These are phyloP conservation scores for Nitzschia sp. DNA, from an alignment of 108 stramenopile genomes.

Conservation along the genomic window DNA sequence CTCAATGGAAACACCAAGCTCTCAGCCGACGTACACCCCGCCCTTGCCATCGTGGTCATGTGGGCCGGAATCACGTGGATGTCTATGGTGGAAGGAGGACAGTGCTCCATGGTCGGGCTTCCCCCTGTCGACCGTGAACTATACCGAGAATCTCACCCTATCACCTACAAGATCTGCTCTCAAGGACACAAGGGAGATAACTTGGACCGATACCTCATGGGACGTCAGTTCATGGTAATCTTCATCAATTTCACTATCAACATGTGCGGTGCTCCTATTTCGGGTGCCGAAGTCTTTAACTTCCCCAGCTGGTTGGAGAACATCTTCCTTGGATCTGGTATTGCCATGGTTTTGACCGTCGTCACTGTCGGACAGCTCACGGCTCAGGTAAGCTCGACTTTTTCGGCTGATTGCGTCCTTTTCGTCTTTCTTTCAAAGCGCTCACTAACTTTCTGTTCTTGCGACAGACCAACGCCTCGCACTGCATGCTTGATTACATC, in stretches of 20 bases:
- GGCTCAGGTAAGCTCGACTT: too few relatives aligned
- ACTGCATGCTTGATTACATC: slow-evolving; percentile 86
- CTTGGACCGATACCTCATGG: slow-evolving; percentile 83
- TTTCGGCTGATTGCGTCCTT: too few relatives aligned
- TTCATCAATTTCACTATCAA: slow-evolving; percentile 65
- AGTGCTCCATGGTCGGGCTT: slow-evolving; percentile 76
- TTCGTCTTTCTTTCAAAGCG: too few relatives aligned
- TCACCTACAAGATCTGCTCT: slow-evolving; percentile 57
- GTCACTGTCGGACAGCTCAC: slow-evolving; percentile 78
- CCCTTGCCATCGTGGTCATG: slow-evolving; percentile 45
- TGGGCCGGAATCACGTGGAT: slow-evolving; percentile 59
- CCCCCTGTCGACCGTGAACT: slow-evolving; percentile 65
- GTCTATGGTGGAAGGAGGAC: slow-evolving; percentile 75
- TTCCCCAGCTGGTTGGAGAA: slow-evolving; percentile 53
- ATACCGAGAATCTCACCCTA: slow-evolving; percentile 72
- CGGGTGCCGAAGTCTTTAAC: slow-evolving; percentile 57
- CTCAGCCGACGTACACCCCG: slow-evolving; percentile 53
- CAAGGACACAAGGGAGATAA: slow-evolving; percentile 82
- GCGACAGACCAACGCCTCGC: slow-evolving; percentile 75
- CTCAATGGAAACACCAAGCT: slow-evolving; percentile 60
- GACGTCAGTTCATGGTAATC: slow-evolving; percentile 89
- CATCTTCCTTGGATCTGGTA: slow-evolving; percentile 73
- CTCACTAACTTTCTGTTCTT: too few relatives aligned
- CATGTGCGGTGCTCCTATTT: slow-evolving; percentile 61
- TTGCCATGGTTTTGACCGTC: slow-evolving; percentile 78